Base-by-base conservation (phyloP, 2,329 filamentous ascomycete genomes). In the Tolypocladium tundrense region DNA sequence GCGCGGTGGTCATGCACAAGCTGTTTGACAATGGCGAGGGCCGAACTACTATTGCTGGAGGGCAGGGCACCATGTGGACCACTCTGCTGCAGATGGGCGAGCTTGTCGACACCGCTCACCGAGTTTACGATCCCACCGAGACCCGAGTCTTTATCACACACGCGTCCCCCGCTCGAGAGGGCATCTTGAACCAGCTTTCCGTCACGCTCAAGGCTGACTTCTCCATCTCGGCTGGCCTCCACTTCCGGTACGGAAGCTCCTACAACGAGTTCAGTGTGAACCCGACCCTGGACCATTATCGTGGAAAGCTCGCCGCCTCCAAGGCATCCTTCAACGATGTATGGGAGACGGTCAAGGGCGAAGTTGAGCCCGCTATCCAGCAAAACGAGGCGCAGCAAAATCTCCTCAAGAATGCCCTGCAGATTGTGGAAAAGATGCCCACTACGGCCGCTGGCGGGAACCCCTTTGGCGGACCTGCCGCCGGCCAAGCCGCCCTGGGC, bases 221-320 rank as follows among this genome's bases (percentile, higher is more conserved):
- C 75, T 99, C 94, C 31, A 88, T 99, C 68, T 99, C 94, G 13
- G 94, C 94, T 54, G 94, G 94, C 67, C 86, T 99, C 35, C 94
- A 99, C 75, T 99, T 99, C 86, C 85, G 94, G 63, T 99, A 99
- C 66, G 94, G 95, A 63, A 97, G 93, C 73, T 99, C 95, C 1
- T 99, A 99, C 81, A 99, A 99, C 75, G 95, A 99, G 73, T 99
- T 99, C 76, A 97, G 92, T 63, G 94, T 99, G 69, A 99, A 99
- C 73, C 95, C 94, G 3, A 97, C 93, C 0, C 80, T 99, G 57
- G 94, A 99, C 68, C 94, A 99, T 75, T 99, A 99, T 75, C 91
- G 95, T 60, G 95, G 94, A 70, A 99, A 99, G 81, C 86, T 99
- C 57, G 93, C 94, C 55, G 94, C 94, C 14, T 97, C 93, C 54